phyloP scores from a whole-genome alignment of 2,329 filamentous ascomycete genomes.

The Xylariaceae sp. region DNA sequence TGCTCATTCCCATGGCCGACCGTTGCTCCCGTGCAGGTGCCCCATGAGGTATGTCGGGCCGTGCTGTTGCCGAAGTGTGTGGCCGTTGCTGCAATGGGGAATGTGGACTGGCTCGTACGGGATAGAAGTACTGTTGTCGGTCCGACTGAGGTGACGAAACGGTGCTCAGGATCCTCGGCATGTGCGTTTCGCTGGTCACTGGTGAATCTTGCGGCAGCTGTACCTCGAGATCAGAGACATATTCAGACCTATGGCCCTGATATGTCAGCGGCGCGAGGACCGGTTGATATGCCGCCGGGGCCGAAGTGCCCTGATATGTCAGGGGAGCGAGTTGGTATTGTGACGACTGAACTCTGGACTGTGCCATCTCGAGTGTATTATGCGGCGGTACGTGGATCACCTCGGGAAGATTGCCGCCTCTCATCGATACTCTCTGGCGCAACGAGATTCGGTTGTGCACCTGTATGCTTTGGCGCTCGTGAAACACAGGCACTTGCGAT shows the following conservation, averaged over 20 bases:
- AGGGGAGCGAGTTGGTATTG: conserved; percentile 21
- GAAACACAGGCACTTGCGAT: conserved; percentile 21
- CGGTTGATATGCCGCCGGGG: background rate
- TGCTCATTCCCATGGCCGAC: conserved; percentile 53
- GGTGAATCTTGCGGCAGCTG: conserved; percentile 36
- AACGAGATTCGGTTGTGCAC: conserved; percentile 41
- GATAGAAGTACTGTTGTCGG: conserved; percentile 53
- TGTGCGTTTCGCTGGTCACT: conserved; percentile 32
- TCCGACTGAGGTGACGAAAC: conserved; percentile 49
- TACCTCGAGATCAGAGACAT: conserved; percentile 44
- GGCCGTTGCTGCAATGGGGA: conserved; percentile 58
- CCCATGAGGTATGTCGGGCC: conserved; percentile 33
- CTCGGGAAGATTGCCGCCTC: conserved; percentile 44
- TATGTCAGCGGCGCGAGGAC: conserved; percentile 24
- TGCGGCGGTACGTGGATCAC: conserved; percentile 50
- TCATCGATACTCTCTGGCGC: conserved; percentile 50
- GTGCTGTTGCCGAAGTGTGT: conserved; percentile 45
- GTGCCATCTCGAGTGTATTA: conserved; percentile 33
- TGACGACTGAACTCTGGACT: conserved; percentile 28
- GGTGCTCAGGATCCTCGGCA: conserved; percentile 36
- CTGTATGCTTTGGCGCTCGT: conserved; percentile 14
- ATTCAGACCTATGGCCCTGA: conserved; percentile 43
- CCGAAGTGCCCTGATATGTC: conserved; percentile 33
- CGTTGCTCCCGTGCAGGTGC: conserved; percentile 45
- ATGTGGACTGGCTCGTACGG: conserved; percentile 57